Evolutionary conservation across 768 basidiomycete species (phyloP).

Genomic region (Boletus tomentosulus): DNA sequence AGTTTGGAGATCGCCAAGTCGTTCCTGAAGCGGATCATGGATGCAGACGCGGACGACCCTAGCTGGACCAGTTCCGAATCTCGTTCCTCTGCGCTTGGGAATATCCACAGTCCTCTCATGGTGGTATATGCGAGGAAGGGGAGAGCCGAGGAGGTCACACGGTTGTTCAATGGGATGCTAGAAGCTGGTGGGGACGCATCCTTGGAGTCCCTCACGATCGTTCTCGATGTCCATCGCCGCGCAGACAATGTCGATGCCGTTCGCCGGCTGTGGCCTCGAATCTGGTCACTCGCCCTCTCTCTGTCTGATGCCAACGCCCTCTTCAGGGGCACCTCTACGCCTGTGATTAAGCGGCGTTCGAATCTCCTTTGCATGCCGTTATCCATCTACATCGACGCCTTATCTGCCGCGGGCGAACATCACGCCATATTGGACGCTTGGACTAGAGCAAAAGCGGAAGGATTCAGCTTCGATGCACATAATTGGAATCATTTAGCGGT

Average conservation of each 20-base stretch:
- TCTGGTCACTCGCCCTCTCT: slow-evolving; percentile 54
- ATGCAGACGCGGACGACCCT: slow-evolving; percentile 29
- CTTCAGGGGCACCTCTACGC: slow-evolving; percentile 21
- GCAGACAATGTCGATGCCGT: slow-evolving; percentile 52
- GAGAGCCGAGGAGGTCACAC: slow-evolving; percentile 50
- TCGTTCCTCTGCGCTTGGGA: slow-evolving; percentile 43
- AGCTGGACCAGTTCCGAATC: slow-evolving; percentile 40
- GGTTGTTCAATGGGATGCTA: slow-evolving; percentile 51
- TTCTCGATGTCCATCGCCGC: slow-evolving; percentile 72
- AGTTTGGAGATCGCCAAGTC: slow-evolving; percentile 59
- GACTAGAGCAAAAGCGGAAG: slow-evolving; percentile 54
- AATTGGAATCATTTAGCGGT: slow-evolving; percentile 89
- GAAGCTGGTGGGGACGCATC: slow-evolving; percentile 54
- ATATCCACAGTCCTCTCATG: slow-evolving; percentile 62
- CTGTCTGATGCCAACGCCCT: slow-evolving; percentile 34
- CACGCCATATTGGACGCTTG: slow-evolving; percentile 60
- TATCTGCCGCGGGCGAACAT: slow-evolving; percentile 63
- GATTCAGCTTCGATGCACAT: slow-evolving; percentile 78
- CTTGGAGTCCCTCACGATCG: slow-evolving; percentile 53
- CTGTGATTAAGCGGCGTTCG: slow-evolving; percentile 31
- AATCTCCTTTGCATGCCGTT: slow-evolving; percentile 71
- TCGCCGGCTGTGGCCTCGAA: slow-evolving; percentile 62
- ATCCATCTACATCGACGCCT: slow-evolving; percentile 74
- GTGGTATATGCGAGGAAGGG: slow-evolving; percentile 42
- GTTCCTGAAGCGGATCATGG: slow-evolving; percentile 54